Conservation (phyloP, 441 rosid genomes). For the Populus hybrid region DNA sequence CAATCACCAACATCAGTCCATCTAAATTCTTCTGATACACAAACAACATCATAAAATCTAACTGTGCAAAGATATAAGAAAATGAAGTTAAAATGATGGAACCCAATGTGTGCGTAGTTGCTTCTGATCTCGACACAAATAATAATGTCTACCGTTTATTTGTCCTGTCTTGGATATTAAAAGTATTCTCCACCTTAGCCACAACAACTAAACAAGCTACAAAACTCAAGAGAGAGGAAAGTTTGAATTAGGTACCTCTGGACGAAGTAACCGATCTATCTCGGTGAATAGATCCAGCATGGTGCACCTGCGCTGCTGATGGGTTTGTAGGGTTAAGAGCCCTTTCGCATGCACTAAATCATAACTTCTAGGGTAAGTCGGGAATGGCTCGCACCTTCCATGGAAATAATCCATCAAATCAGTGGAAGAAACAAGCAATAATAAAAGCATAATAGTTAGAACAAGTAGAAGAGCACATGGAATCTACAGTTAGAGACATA, state of each 20-base stretch:
- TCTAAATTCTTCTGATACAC: background rate
- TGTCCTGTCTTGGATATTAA: background rate
- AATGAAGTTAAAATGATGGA: background rate
- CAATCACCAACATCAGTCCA: constrained; percentile 9
- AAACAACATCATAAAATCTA: background rate
- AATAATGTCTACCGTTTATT: background rate
- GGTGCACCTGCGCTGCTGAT: constrained; percentile 49
- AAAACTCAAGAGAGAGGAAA: background rate
- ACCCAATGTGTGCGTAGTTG: background rate
- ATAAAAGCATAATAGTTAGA: background rate
- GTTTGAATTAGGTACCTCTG: constrained; percentile 62
- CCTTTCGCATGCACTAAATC: constrained; percentile 93
- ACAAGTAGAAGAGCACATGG: background rate
- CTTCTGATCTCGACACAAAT: background rate
- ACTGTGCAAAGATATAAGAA: background rate
- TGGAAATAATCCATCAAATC: constrained; percentile 6
- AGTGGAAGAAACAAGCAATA: background rate
- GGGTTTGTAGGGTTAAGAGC: constrained; percentile 59
- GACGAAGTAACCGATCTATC: constrained; percentile 90
- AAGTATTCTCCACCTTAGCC: background rate
- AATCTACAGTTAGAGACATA: background rate
- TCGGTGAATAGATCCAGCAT: constrained; percentile 62
- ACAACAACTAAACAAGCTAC: background rate
- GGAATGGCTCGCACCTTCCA: constrained; percentile 96
- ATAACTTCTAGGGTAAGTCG: constrained; percentile 89